Evolutionary conservation across 768 basidiomycete species (phyloP).

Genomic region (Grammothele lineata): DNA sequence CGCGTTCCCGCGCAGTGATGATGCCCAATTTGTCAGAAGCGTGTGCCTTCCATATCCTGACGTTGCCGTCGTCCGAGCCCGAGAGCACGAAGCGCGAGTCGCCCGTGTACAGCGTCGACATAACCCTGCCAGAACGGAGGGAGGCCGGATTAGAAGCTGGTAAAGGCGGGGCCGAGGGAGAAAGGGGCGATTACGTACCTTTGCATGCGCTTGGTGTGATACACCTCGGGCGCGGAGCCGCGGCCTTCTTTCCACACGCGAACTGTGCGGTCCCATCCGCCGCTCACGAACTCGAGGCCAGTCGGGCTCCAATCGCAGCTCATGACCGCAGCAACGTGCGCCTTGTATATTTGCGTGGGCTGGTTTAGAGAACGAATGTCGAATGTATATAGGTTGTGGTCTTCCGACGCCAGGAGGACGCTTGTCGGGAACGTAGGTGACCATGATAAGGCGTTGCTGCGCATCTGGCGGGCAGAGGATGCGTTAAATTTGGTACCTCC

Average conservation of each 20-base stretch:
- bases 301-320: conserved; percentile 97
- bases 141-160: neutral
- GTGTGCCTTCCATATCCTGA: conserved; percentile 92
- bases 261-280: conserved; percentile 94
- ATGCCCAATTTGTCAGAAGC: conserved; percentile 91
- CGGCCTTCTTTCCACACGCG: conserved; percentile 88
- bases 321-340: conserved; percentile 95
- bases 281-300: conserved; percentile 92
- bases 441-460: conserved; percentile 87
- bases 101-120: conserved; percentile 81
- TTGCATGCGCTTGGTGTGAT: conserved; percentile 99
- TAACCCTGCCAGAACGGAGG: conserved; percentile 53
- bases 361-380: conserved; percentile 81
- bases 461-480: conserved; percentile 51
- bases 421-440: conserved; percentile 93
- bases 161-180: neutral
- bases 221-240: conserved; percentile 81
- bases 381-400: conserved; percentile 97
- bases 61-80: conserved; percentile 93
- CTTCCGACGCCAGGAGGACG: conserved; percentile 93
- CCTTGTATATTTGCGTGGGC: conserved; percentile 94
- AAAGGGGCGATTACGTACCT: no score
- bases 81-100: conserved; percentile 89
- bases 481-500: neutral
- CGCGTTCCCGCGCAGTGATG: conserved; percentile 84